Evolutionary conservation across 805 yeast genomes (phyloP).

Genomic region (Barnettozyma californica): DNA sequence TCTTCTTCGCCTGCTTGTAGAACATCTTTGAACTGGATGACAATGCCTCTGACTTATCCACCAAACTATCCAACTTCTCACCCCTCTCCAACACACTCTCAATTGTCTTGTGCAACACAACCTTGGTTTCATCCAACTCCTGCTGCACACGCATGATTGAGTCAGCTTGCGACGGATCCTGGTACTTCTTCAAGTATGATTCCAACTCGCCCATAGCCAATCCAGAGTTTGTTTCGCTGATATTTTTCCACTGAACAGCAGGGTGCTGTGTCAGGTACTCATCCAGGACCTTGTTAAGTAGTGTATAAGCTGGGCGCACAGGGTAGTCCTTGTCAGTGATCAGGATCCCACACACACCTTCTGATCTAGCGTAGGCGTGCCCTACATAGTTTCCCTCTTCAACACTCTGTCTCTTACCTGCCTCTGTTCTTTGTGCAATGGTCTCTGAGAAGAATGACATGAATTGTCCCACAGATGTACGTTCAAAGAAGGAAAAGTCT

Average conservation of each 20-base stretch:
- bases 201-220: slow-evolving; percentile 58
- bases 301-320: slow-evolving; percentile 90
- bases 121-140: slow-evolving; percentile 95
- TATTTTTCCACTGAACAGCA: slow-evolving; percentile 56
- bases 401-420: slow-evolving; percentile 90
- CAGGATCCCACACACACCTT: slow-evolving; percentile 87
- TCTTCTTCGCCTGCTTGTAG: slow-evolving; percentile 94
- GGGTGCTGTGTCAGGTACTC: slow-evolving; percentile 86
- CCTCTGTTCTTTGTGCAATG: slow-evolving; percentile 77
- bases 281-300: slow-evolving; percentile 84
- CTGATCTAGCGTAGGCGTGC: slow-evolving; percentile 84
- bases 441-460: slow-evolving; percentile 93
- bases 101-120: slow-evolving; percentile 91
- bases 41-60: slow-evolving; percentile 91
- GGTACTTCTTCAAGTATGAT: slow-evolving; percentile 73
- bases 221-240: slow-evolving; percentile 39
- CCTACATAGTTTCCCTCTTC: slow-evolving; percentile 86
- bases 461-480: slow-evolving; percentile 78
- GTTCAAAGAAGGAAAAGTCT: slow-evolving; percentile 85
- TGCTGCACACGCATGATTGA: slow-evolving; percentile 95
- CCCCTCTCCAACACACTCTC: slow-evolving; percentile 94
- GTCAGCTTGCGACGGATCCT: slow-evolving; percentile 96
- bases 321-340: slow-evolving; percentile 96
- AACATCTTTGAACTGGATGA: slow-evolving; percentile 87
- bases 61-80: slow-evolving; percentile 88